A percentile compares a stretch with the other conserved stretches of the same genome.
phyloP scores from a whole-genome alignment of 257 asterid species.

The Pogostemon cablin region DNA sequence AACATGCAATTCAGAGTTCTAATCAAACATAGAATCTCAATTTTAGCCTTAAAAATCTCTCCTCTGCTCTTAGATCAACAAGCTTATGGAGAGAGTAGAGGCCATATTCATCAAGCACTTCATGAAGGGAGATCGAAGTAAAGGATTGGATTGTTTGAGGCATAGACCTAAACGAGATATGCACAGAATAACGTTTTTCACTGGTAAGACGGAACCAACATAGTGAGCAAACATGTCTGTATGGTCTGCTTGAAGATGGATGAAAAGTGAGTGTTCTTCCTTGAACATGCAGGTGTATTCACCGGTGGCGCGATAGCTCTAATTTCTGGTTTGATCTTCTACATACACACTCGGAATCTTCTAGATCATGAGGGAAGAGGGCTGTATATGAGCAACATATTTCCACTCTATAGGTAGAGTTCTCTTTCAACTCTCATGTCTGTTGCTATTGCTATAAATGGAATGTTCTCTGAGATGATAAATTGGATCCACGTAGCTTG shows the following conservation, averaged over 20 bases:
- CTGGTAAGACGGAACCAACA: conserved; percentile 42
- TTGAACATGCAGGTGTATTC: conserved; percentile 56
- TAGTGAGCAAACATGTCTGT: no score
- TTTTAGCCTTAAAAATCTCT: no score
- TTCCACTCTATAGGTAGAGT: conserved; percentile 89
- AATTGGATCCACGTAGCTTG: conserved; percentile 45
- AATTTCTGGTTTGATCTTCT: conserved; percentile 42
- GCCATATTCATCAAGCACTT: conserved; percentile 63
- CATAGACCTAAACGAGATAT: conserved; percentile 52
- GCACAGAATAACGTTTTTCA: conserved; percentile 60
- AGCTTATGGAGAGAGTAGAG: conserved; percentile 55
- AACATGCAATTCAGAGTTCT: background rate
- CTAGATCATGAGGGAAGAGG: conserved; percentile 46
- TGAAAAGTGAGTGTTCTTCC: background rate
- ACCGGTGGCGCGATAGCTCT: conserved; percentile 76
- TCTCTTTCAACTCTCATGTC: background rate
- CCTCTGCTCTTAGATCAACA: conserved; percentile 43
- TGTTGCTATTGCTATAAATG: no score
- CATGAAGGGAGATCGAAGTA: conserved; percentile 61
- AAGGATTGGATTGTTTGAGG: conserved; percentile 61
- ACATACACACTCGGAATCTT: conserved; percentile 54
- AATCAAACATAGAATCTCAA: no score
- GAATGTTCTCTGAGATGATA: background rate
- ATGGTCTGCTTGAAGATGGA: no score
- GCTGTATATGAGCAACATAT: conserved; percentile 68